These are phyloP conservation scores for Candida albicans DNA, from an alignment of 1,139 yeast genomes.

Conservation along the genomic window DNA sequence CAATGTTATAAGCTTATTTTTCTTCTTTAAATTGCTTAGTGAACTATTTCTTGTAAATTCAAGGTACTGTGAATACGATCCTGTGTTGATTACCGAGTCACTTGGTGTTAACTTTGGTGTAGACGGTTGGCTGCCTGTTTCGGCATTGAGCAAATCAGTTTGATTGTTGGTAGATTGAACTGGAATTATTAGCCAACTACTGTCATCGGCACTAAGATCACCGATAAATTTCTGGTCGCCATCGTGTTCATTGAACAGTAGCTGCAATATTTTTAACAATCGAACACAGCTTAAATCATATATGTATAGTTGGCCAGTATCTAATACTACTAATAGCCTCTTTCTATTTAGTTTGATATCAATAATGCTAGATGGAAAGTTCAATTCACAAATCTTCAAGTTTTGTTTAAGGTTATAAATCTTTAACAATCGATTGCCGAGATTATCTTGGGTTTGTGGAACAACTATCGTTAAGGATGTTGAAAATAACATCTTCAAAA, in stretches of 20 bases:
- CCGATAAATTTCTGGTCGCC: conserved; percentile 38
- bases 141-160: conserved; percentile 30
- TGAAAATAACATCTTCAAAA: conserved; percentile 65
- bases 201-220: conserved; percentile 51
- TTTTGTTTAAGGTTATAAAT: conserved; percentile 69
- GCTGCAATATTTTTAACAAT: conserved; percentile 61
- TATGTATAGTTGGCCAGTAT: conserved; percentile 62
- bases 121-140: conserved; percentile 6
- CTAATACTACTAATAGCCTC: conserved; percentile 59
- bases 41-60: conserved; percentile 11
- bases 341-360: conserved; percentile 67
- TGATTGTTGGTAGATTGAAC: conserved; percentile 26
- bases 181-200: conserved; percentile 46
- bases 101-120: conserved; percentile 20
- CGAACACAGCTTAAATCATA: conserved; percentile 76
- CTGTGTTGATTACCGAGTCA: conserved; percentile 17
- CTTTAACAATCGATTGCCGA: conserved; percentile 52
- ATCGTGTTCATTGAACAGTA: conserved; percentile 25
- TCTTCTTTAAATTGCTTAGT: conserved; percentile 9
- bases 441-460: conserved; percentile 43
- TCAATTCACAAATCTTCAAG: conserved; percentile 66
- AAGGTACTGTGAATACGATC: conserved; percentile 9
- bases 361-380: conserved; percentile 62
- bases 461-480: conserved; percentile 69
- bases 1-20: conserved; percentile 18